Evolutionary conservation across 768 basidiomycete genomes (phyloP), one percentile per base, ranked within the genome.

Genomic region (Boletellus ananiceps): DNA sequence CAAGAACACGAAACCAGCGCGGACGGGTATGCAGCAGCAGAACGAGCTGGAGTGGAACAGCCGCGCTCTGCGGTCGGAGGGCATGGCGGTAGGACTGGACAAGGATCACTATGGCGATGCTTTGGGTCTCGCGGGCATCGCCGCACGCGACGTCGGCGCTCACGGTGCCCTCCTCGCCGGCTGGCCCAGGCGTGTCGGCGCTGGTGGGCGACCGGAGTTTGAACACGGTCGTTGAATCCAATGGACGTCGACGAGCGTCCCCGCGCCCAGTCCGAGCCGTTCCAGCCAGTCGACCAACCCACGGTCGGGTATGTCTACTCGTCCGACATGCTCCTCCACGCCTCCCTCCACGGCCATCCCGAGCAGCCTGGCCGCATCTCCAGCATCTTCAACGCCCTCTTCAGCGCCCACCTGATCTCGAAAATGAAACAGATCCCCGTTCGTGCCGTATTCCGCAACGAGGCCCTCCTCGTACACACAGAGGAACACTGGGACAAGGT

Each of bases 401-500:
- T 75, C n/a, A 69, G 69, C 34, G 75, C 75, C 35, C 80, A 80
- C 23, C 72, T 88, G 57, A 74, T 83, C 40, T 60, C 72, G 15
- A 79, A 80, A 59, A 95, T 95, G 90, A 81, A 83, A 60, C 78
- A 77, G 58, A 70, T 98, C 16, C 82, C 82, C 0, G 86, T 91
- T 58, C 77, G 90, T 44, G 75, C 81, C 42, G 91, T 88, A 12
- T 74, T 77, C 37, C 81, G 79, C 52, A 78, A 85, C 27, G 94
- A 98, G 69, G 88, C 83, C 12, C 68, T 91, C 49, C 81, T 97
- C 19, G 93, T 97, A 4, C 96, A 99, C 67, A 86, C 83, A 40
- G 83, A 88, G 58, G 88, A 87, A 43, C 88, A 92, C 55, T 97
- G 94, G 93, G 81, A 93, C 55, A 90, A 89, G 69, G 86, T 98